Base-by-base conservation (phyloP, 2,329 filamentous ascomycete genomes). In the Colletotrichum scovillei region DNA sequence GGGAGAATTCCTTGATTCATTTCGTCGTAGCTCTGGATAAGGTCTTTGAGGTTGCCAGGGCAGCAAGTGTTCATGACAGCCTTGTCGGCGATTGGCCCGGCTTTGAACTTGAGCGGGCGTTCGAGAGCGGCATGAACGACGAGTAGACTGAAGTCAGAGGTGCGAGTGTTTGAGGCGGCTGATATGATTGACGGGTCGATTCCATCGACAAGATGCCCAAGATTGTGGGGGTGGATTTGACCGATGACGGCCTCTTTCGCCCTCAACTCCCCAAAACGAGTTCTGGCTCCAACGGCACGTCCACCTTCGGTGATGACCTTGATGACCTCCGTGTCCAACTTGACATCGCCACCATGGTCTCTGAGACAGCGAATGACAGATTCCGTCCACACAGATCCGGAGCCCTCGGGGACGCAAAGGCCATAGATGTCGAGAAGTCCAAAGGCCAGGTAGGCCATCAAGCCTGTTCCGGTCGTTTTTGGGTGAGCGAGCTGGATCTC, bases 401-500 rank as follows among this genome's bases (percentile, higher is more conserved):
- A 19, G 28, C 55, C 55, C 19, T 59, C 53, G 22, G 63, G 63
- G 3, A 59, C 63, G 4, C 32, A 57, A 9, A 67, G 52, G 1
- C 63, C 53, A 22, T 67, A 59, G 0, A 26, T 67, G 24, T 67
- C 63, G 11, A 67, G n/a, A n/a, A 67, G 63, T 4, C 63, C 63
- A 32, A 66, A 66, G 7, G 63, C 63, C 11, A 67, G 35, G 24
- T 67, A 67, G 6, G 42, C 63, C 63, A 67, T 67, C 11, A 59
- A 38, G 28, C 53, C 63, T 2, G 63, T 67, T 14, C 63, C 63
- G 16, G 57, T 67, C 5, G 63, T 52, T n/a, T 38, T 57, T 5
- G 53, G 53, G 28, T 67, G 63, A 3, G 63, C 63, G 8, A 59
- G 63, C 32, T 67, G 53, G 4, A 67, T 67, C 4, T 67, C 63